A percentile compares a stretch with the other conserved stretches of the same genome.
These are phyloP conservation scores for Suhomyces sp. DNA, from an alignment of 805 yeast genomes.

Conservation along the genomic window DNA sequence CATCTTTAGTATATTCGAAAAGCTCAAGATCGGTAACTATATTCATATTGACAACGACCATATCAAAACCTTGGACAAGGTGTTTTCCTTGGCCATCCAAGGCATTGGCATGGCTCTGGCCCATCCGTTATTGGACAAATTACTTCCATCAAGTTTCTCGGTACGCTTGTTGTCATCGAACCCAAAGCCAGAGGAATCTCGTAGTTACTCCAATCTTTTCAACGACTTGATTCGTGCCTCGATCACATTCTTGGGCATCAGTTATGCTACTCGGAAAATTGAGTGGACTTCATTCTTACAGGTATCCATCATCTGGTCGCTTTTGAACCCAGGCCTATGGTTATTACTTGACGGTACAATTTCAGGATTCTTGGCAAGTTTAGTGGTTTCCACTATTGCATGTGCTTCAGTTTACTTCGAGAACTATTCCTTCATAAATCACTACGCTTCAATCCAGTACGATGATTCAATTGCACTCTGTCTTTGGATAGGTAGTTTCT, in stretches of 20 bases:
- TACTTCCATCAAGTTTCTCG: constrained; percentile 28
- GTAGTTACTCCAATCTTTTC: constrained; percentile 25
- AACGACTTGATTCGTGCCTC: constrained; percentile 42
- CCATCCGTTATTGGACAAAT: constrained; percentile 44
- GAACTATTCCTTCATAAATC: constrained; percentile 20
- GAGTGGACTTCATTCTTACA: constrained; percentile 69
- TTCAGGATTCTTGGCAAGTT: constrained; percentile 47
- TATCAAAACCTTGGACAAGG: constrained; percentile 11
- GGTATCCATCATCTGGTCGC: constrained; percentile 60
- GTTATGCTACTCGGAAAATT: constrained; percentile 64
- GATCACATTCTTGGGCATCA: constrained; percentile 67
- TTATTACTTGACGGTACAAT: constrained; percentile 57
- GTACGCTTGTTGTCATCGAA: constrained; percentile 37
- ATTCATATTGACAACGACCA: constrained; percentile 1
- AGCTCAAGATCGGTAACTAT: constrained; percentile 11
- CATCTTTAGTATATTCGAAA: constrained; percentile 12
- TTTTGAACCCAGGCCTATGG: constrained; percentile 67
- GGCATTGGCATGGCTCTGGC: constrained; percentile 59
- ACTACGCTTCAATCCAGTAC: constrained; percentile 9
- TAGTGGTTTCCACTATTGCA: constrained; percentile 29
- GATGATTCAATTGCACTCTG: constrained; percentile 41
- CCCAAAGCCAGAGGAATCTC: constrained; percentile 30
- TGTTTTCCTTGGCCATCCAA: constrained; percentile 39
- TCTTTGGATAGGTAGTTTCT: constrained; percentile 60
- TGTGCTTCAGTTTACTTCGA: constrained; percentile 30